These are phyloP conservation scores for Plasmodium fragile DNA, from an alignment of 169 alveolate genomes.

Conservation along the genomic window DNA sequence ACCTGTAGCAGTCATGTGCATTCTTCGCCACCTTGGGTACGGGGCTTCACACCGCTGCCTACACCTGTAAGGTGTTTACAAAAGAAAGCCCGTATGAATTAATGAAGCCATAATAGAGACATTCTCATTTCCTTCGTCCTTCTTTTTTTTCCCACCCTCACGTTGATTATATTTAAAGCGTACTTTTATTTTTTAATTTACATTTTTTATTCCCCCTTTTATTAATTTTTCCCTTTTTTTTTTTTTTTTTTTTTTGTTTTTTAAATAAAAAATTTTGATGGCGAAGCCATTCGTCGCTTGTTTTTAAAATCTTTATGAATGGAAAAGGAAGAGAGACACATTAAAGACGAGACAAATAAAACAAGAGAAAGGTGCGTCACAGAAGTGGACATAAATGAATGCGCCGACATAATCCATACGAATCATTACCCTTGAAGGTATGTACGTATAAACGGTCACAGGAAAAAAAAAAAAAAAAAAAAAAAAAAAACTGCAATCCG, in stretches of 20 bases:
- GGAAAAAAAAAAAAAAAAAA: neutral
- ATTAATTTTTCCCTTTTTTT: neutral
- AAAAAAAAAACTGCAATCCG: neutral
- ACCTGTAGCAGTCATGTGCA: neutral
- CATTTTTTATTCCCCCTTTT: neutral
- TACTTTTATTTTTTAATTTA: constrained; percentile 17
- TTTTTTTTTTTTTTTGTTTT: constrained; percentile 30
- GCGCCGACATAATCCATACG: neutral
- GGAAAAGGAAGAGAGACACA: neutral
- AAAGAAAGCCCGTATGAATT: neutral
- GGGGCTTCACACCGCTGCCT: neutral
- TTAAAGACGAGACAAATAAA: neutral
- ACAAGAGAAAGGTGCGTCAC: neutral
- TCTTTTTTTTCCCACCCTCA: neutral
- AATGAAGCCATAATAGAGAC: neutral
- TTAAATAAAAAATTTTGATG: constrained; percentile 25
- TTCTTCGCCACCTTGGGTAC: neutral
- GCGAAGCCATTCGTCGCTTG: neutral
- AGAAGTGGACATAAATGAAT: neutral
- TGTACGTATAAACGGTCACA: neutral
- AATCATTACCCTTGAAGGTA: neutral
- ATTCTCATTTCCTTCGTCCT: neutral
- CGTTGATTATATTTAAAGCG: neutral
- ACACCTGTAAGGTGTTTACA: neutral
- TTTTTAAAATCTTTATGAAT: constrained; percentile 23